phyloP scores from a whole-genome alignment of 306 rosid species.

The Dalbergia oliveri region DNA sequence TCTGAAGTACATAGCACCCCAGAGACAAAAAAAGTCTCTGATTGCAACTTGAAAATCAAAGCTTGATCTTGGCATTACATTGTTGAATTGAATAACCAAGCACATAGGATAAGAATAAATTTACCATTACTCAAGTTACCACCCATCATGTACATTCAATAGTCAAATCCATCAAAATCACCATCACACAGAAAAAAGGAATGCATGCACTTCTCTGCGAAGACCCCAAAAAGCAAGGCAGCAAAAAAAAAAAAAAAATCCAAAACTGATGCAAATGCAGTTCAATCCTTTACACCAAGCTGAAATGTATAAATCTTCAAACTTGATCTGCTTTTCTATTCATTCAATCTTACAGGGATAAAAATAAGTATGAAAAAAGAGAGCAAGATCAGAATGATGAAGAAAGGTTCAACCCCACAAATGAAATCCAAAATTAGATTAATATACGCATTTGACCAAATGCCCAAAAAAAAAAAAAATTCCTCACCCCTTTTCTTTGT shows the following conservation, averaged over 20 bases:
- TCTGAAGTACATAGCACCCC: slow-evolving; percentile 6
- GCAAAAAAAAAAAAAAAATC: slow-evolving; percentile 6
- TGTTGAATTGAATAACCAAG: slow-evolving; percentile 34
- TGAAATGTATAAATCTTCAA: slow-evolving; percentile 28
- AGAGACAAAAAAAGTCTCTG: slow-evolving; percentile 33
- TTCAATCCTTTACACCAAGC: slow-evolving; percentile 19
- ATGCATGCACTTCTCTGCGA: slow-evolving; percentile 1
- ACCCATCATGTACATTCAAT: slow-evolving; percentile 10
- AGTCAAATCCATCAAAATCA: slow-evolving; percentile 44
- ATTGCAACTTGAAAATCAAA: slow-evolving; percentile 43
- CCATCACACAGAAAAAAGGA: slow-evolving; percentile 8
- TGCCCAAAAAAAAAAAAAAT: slow-evolving; percentile 15
- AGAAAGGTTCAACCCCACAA: slow-evolving; percentile 24
- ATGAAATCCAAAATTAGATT: slow-evolving; percentile 30
- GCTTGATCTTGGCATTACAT: slow-evolving; percentile 37
- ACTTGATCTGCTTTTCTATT: slow-evolving; percentile 39
- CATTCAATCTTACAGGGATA: neutral
- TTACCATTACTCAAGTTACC: slow-evolving; percentile 28
- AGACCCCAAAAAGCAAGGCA: slow-evolving; percentile 12
- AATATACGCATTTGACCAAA: slow-evolving; percentile 24
- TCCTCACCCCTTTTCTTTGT: slow-evolving; percentile 34
- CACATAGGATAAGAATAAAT: slow-evolving; percentile 25
- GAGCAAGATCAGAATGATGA: slow-evolving; percentile 44
- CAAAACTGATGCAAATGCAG: slow-evolving; percentile 29
- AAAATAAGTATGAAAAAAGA: neutral